A percentile compares a stretch with the other conserved stretches of the same genome.
These are phyloP conservation scores for Lodderomyces oxycetoniae DNA, from an alignment of 1,139 yeast genomes.

Conservation along the genomic window DNA sequence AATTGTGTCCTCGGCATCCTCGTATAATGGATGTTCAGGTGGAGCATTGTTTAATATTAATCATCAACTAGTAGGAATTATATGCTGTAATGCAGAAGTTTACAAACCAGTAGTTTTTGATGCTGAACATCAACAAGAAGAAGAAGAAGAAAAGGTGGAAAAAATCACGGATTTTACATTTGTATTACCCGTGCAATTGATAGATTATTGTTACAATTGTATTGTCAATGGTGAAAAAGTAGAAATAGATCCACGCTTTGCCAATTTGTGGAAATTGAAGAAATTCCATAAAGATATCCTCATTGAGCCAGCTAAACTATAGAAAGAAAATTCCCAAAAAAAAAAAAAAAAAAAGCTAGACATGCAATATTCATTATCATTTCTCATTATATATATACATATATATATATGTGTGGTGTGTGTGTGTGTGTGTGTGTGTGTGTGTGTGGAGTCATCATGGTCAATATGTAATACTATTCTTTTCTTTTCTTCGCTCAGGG, in stretches of 20 bases:
- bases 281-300: slow-evolving; percentile 21
- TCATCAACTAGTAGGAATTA: slow-evolving; percentile 44
- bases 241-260: slow-evolving; percentile 17
- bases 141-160: slow-evolving; percentile 16
- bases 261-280: slow-evolving; percentile 23
- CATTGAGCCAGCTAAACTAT: slow-evolving; percentile 11
- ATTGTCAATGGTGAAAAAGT: slow-evolving; percentile 3
- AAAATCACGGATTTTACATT: slow-evolving; percentile 27
- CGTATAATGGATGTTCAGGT: slow-evolving; percentile 79
- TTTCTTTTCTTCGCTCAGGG: slow-evolving; percentile 9
- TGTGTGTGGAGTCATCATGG: neutral
- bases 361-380: no score
- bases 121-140: slow-evolving; percentile 7
- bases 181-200: slow-evolving; percentile 27
- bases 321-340: neutral
- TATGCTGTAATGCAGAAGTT: slow-evolving; percentile 59
- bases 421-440: neutral
- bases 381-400: slow-evolving; percentile 4
- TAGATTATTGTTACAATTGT: slow-evolving; percentile 17
- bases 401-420: neutral
- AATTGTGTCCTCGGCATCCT: slow-evolving; percentile 53
- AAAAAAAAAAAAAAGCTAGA: neutral
- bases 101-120: slow-evolving; percentile 15
- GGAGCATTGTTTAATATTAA: slow-evolving; percentile 49
- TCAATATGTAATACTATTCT: slow-evolving; percentile 1